Evolutionary conservation across 768 basidiomycete species (phyloP).

Genomic region (Hypsizygus marmoreus): DNA sequence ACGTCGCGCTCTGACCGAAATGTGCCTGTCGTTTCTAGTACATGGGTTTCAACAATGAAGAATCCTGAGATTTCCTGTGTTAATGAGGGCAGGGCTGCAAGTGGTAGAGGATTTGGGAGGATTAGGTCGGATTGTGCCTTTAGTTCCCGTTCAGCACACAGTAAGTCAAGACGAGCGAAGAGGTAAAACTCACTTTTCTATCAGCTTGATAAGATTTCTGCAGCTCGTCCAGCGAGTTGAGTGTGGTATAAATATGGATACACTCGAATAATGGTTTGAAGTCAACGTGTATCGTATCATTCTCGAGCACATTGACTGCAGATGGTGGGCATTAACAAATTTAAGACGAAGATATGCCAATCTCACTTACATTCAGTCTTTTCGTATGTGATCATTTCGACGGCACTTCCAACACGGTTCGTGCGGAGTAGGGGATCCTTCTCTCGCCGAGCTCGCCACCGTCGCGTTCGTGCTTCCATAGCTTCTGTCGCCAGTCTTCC

Average conservation of each 20-base stretch:
- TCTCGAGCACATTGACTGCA: slow-evolving; percentile 90
- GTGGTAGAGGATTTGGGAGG: slow-evolving; percentile 70
- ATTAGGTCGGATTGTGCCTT: slow-evolving; percentile 98
- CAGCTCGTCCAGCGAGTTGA: slow-evolving; percentile 89
- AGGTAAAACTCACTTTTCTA: slow-evolving; percentile 68
- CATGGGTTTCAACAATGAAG: slow-evolving; percentile 94
- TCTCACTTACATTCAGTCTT: slow-evolving; percentile 85
- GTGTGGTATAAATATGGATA: slow-evolving; percentile 92
- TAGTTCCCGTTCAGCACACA: neutral
- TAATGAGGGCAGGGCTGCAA: slow-evolving; percentile 69
- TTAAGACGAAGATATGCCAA: neutral
- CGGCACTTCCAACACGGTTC: slow-evolving; percentile 86
- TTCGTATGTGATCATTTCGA: slow-evolving; percentile 90
- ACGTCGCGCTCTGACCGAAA: slow-evolving; percentile 93
- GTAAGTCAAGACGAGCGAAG: neutral
- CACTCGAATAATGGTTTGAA: slow-evolving; percentile 96
- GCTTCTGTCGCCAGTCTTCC: slow-evolving; percentile 86
- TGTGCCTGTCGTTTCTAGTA: slow-evolving; percentile 81
- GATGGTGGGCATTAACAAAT: slow-evolving; percentile 8
- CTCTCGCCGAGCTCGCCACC: slow-evolving; percentile 84
- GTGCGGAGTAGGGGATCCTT: slow-evolving; percentile 77
- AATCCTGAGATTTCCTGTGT: slow-evolving; percentile 96
- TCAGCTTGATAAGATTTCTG: slow-evolving; percentile 96
- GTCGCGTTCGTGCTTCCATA: slow-evolving; percentile 81
- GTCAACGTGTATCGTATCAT: slow-evolving; percentile 84